Base-by-base conservation (phyloP, 2,329 filamentous ascomycete genomes). In the Capronia coronata region DNA sequence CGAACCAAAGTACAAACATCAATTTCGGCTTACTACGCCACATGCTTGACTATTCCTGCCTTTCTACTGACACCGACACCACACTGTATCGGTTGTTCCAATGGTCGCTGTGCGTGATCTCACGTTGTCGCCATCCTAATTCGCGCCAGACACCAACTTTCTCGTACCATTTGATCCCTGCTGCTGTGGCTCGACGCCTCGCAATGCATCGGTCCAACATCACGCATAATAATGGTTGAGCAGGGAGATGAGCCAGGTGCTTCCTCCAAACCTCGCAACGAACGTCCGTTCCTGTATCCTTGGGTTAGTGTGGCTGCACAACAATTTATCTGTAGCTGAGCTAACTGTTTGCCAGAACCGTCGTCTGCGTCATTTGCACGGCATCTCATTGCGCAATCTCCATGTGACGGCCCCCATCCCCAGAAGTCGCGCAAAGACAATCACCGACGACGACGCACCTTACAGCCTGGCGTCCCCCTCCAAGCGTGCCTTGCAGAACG, bases 371-470 rank as follows among this genome's bases (percentile, higher is more conserved):
- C 90, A 96, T 72, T 77, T 96, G 3, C 83, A 87, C 61, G 88
- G 87, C 59, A 80, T 97, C 60, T 91, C 86, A 48, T 72, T 96
- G 44, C 87, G 91, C 50, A 96, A 96, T 67, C 74, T 96, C 37
- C 82, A 81, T 54, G 82, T 95, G 58, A 73, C 73, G 19, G 74
- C 72, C 55, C 71, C 74, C 51, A 71, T 72, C 56, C 71, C 71
- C 62, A 71, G 76, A 52, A 57, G 65, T 30, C 74, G 74, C 45
- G 71, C 73, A 11, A 78, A 76, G 67, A 84, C 87, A 32, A 83
- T 85, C 62, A 86, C 91, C 68, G 90, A 84, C 60, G 79, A 90
- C 60, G 84, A 82, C 25, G 77, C 84, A 27, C 79, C 87, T 25
- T 83, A 83, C 59, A 71, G 76, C 5, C 68, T 81, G 57, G 81